phyloP scores from a whole-genome alignment of 768 basidiomycete genomes.

The Leccinum subgranulosum region DNA sequence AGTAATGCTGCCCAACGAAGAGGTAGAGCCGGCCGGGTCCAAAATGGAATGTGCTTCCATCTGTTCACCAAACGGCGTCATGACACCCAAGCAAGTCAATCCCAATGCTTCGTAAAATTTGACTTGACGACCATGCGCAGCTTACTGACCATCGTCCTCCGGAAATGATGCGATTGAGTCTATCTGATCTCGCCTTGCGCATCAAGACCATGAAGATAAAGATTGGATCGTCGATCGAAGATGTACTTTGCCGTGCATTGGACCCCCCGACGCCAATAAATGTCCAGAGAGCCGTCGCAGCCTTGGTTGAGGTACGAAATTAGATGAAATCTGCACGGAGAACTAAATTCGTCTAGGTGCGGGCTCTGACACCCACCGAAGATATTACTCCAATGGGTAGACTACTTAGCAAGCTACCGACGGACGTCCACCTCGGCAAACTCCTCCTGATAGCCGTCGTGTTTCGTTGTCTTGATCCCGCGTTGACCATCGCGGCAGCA shows the following conservation, averaged over 20 bases:
- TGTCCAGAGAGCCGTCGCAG: conserved; percentile 84
- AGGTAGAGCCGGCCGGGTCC: conserved; percentile 91
- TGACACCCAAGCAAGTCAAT: conserved; percentile 61
- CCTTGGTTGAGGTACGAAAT: conserved; percentile 76
- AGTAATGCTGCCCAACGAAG: conserved; percentile 90
- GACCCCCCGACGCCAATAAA: conserved; percentile 88
- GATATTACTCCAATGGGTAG: conserved; percentile 95
- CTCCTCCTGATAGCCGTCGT: conserved; percentile 81
- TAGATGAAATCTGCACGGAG: neutral
- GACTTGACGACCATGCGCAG: conserved; percentile 36
- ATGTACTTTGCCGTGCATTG: conserved; percentile 80
- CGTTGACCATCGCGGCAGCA: conserved; percentile 92
- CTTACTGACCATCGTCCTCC: conserved; percentile 89
- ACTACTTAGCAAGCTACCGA: conserved; percentile 86
- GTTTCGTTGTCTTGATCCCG: conserved; percentile 90
- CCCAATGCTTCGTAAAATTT: neutral
- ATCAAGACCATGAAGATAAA: conserved; percentile 94
- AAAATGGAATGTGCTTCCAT: conserved; percentile 88
- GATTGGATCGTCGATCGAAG: conserved; percentile 81
- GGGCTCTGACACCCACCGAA: conserved; percentile 79
- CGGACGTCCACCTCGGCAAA: conserved; percentile 95
- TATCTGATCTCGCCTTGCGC: conserved; percentile 86
- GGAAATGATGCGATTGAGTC: conserved; percentile 91
- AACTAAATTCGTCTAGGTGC: conserved; percentile 48
- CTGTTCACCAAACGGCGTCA: conserved; percentile 87